Evolutionary conservation across 805 yeast genomes (phyloP), one percentile per base, ranked within the genome.

Genomic region (Cyberlindnera saturnus): DNA sequence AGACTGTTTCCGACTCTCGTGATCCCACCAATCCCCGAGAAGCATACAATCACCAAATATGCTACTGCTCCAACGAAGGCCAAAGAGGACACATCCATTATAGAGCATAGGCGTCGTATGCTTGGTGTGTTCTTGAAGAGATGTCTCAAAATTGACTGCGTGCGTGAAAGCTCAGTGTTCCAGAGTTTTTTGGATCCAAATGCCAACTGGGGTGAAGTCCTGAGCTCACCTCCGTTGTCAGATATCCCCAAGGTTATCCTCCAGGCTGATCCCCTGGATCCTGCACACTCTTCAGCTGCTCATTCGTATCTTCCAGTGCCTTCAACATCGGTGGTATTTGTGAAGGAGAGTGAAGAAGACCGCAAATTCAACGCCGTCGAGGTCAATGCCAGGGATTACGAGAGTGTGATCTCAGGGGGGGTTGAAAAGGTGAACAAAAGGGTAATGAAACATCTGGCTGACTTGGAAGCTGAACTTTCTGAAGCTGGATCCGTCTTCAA

Each of bases 1-100:
- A 79, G 82, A 52, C 65, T 86, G 32, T 83, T 84, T 50, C 97
- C 99, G 3, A 79, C 93, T 3, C 60, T 81, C 4, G 75, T 93
- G 3, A 78, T 93, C 5, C 99, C 99, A 6, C 97, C 98, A 1
- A 91, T 93, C 9, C 99, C 99, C 0, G 85, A 82, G 61, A 86
- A 86, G 60, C 91, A 85, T 39, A 71, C 84, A 16, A 61, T 85
- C 13, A 56, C 69, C 13, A 68, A 66, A 47, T 70, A 70, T 45
- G 65, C 72, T 33, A 50, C 67, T 32, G 69, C 66, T 29, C 74
- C 74, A 19, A 57, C 71, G 4, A 66, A 63, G 42, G 72, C 67
- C 6, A 67, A 69, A 46, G 69, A 62, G 43, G 74, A 71, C 45
- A 37, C 57, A 3, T 70, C 55, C 62, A 73, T 65, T 39, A 77